Evolutionary conservation across 1,139 yeast genomes (phyloP).

Genomic region (Taiozyma sp.): DNA sequence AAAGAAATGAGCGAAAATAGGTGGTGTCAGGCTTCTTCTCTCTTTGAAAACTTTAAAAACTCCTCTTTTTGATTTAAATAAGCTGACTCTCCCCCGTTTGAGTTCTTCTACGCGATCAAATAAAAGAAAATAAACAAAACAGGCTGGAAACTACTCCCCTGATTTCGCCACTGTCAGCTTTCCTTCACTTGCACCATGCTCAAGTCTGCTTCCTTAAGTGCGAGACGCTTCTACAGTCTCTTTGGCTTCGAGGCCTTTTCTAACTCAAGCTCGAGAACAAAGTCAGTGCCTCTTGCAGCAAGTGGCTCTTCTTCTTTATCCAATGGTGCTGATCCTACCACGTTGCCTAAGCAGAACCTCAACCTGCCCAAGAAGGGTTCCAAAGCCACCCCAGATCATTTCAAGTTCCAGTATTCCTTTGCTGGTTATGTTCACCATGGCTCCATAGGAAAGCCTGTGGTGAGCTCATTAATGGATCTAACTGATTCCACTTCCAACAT

Average conservation of each 20-base stretch:
- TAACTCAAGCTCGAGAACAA: not conserved
- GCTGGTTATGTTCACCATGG: slow-evolving; percentile 50
- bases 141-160: too few species aligned
- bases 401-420: slow-evolving; percentile 41
- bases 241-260: not conserved
- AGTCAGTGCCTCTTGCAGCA: not conserved
- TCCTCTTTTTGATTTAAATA: not conserved
- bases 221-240: not conserved
- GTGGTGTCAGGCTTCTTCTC: not conserved
- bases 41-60: not conserved
- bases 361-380: not conserved
- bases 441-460: slow-evolving; percentile 30
- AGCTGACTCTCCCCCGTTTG: not conserved
- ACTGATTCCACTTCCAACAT: slow-evolving; percentile 41
- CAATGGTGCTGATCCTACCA: not conserved
- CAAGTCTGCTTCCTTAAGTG: not conserved
- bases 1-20: not conserved
- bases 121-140: too few species aligned
- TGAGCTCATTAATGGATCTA: slow-evolving; percentile 47
- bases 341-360: slow-evolving; percentile 2
- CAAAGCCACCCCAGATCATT: slow-evolving; percentile 31
- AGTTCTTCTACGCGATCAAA: too few species aligned
- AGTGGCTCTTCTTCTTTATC: not conserved
- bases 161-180: too few species aligned
- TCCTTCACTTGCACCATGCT: not conserved